Evolutionary conservation across 108 stramenopile genomes (phyloP).

Genomic region (Cylindrotheca closterium): DNA sequence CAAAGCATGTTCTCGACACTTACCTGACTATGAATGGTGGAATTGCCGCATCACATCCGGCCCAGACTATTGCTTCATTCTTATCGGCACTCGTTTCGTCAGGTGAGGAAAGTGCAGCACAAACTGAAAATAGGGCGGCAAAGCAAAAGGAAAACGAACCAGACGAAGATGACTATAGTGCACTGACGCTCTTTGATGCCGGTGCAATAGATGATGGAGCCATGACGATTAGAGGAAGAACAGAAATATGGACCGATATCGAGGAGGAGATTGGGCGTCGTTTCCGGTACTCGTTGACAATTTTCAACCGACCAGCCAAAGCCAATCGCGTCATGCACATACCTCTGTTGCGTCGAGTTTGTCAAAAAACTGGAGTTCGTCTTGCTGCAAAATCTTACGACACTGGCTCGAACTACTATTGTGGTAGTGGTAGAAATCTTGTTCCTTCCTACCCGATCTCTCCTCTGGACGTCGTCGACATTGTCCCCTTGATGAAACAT

Average conservation of each 20-base stretch:
- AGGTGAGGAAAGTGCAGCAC: constrained; percentile 79
- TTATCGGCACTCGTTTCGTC: constrained; percentile 83
- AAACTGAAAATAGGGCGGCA: constrained; percentile 63
- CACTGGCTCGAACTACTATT: constrained; percentile 65
- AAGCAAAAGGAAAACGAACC: constrained; percentile 30
- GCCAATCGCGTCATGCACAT: constrained; percentile 43
- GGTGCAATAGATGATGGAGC: constrained; percentile 39
- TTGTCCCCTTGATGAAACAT: constrained; percentile 92
- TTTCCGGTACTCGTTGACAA: constrained; percentile 63
- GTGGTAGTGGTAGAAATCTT: constrained; percentile 44
- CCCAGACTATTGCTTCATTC: constrained; percentile 80
- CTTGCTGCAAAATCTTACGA: constrained; percentile 77
- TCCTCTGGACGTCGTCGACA: constrained; percentile 77
- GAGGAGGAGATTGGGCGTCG: constrained; percentile 72
- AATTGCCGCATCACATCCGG: constrained; percentile 54
- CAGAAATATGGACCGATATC: constrained; percentile 77
- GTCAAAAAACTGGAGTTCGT: constrained; percentile 87
- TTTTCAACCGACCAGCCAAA: constrained; percentile 57
- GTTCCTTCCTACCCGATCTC: constrained; percentile 73
- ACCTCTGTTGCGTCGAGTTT: constrained; percentile 84
- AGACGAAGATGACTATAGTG: constrained; percentile 57
- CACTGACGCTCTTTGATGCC: constrained; percentile 45
- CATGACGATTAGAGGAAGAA: constrained; percentile 34
- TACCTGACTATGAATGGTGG: constrained; percentile 66
- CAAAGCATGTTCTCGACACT: constrained; percentile 85